Evolutionary conservation across 2,329 filamentous ascomycete genomes (phyloP).

Genomic region (Cercospora zeina): DNA sequence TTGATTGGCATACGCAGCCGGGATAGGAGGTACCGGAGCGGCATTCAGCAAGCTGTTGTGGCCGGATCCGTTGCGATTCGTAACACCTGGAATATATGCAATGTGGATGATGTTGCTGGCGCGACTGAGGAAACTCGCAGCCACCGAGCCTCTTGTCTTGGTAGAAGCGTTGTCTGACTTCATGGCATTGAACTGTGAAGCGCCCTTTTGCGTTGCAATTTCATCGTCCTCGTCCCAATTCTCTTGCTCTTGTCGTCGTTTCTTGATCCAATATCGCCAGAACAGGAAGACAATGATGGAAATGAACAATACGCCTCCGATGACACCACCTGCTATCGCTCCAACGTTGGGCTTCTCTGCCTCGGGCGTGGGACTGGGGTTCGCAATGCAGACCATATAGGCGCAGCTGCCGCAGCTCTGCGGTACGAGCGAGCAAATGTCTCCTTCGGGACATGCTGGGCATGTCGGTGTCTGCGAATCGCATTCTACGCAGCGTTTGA

Average conservation of each 20-base stretch:
- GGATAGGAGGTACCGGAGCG: conserved; percentile 91
- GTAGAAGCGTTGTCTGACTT: conserved; percentile 71
- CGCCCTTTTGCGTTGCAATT: conserved; percentile 56
- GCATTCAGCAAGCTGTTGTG: conserved; percentile 35
- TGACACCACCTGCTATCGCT: conserved; percentile 86
- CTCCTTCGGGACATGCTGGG: conserved; percentile 56
- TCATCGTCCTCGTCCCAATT: conserved; percentile 59
- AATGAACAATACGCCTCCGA: conserved; percentile 78
- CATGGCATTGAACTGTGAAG: conserved; percentile 56
- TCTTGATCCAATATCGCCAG: conserved; percentile 86
- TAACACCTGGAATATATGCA: conserved; percentile 93
- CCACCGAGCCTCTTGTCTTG: conserved; percentile 79
- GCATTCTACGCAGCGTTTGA: conserved; percentile 63
- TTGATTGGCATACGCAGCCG: conserved; percentile 53
- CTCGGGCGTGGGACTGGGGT: conserved; percentile 42
- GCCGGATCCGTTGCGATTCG: conserved; percentile 76
- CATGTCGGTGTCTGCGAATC: conserved; percentile 56
- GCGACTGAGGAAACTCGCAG: conserved; percentile 89
- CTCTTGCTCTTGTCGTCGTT: conserved; percentile 62
- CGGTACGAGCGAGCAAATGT: conserved; percentile 61
- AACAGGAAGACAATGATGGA: conserved; percentile 75
- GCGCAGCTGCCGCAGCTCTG: conserved; percentile 63
- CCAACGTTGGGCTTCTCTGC: conserved; percentile 65
- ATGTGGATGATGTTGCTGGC: conserved; percentile 99
- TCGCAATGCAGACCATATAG: conserved; percentile 56